Percentiles rank a stretch among this genome's conserved stretches.
Conservation (phyloP, 495 filamentous ascomycete genomes). For the Bathelium albidoporum region DNA sequence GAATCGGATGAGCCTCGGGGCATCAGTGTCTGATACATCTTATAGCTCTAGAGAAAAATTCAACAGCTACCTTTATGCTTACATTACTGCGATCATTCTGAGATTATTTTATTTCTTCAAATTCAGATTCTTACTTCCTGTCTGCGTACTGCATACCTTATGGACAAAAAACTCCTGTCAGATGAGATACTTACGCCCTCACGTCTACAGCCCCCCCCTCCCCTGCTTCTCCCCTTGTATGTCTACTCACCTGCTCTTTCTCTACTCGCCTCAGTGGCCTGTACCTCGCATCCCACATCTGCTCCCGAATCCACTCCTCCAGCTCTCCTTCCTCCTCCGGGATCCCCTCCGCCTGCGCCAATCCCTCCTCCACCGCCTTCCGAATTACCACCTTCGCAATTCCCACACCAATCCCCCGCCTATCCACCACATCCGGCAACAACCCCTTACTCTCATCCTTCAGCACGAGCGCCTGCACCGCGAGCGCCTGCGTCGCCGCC, state of each 20-base stretch:
- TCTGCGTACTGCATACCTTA: too few species aligned
- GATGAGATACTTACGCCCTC: neutral
- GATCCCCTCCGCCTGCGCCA: constrained; percentile 51
- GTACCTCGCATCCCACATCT: constrained; percentile 85
- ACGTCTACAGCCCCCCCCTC: neutral
- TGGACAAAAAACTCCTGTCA: too few species aligned
- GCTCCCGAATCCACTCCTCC: constrained; percentile 72
- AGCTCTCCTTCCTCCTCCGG: constrained; percentile 46
- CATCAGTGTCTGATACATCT: too few species aligned
- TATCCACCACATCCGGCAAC: constrained; percentile 66
- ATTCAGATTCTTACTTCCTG: too few species aligned
- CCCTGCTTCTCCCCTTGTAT: constrained; percentile 52
- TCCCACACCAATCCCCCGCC: constrained; percentile 63
- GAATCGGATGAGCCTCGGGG: too few species aligned
- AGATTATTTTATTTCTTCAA: too few species aligned
- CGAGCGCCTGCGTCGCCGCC: constrained; percentile 63
- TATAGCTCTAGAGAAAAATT: too few species aligned
- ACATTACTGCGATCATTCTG: too few species aligned
- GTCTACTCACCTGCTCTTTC: constrained; percentile 36
- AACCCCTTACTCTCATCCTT: constrained; percentile 46
- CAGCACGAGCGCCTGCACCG: constrained; percentile 58
- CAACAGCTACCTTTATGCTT: too few species aligned
- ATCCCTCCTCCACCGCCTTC: constrained; percentile 56
- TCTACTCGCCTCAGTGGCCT: constrained; percentile 49
- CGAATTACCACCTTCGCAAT: constrained; percentile 74